phyloP scores from a whole-genome alignment of 2,329 filamentous ascomycete genomes.

The Phialophora expanda region DNA sequence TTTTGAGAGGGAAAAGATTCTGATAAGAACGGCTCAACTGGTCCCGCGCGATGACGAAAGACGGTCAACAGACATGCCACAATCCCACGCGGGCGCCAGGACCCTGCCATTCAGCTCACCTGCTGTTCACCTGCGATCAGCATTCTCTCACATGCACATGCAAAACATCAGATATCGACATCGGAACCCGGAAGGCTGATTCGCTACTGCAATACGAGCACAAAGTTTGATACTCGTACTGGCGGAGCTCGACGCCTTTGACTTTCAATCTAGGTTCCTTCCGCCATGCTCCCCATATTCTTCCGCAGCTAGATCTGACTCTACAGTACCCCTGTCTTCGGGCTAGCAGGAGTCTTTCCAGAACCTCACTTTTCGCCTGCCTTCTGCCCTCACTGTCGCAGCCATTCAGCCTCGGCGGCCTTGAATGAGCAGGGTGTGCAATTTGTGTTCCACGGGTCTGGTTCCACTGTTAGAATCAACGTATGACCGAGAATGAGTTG shows the following conservation, averaged over 20 bases:
- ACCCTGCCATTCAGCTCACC: not conserved
- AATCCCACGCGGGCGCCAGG: not conserved
- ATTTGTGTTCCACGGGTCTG: too few species aligned
- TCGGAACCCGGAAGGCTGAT: not conserved
- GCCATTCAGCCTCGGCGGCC: too few species aligned
- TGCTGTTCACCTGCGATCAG: not conserved
- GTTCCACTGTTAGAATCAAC: too few species aligned
- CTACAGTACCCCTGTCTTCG: not conserved
- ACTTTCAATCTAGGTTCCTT: not conserved
- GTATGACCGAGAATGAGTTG: too few species aligned
- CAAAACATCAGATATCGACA: not conserved
- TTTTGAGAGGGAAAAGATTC: not conserved
- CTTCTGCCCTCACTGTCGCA: too few species aligned
- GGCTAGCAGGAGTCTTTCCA: too few species aligned
- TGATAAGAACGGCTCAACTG: not conserved
- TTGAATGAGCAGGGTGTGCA: too few species aligned
- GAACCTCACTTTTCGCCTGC: too few species aligned
- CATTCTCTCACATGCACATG: slow-evolving; percentile 7
- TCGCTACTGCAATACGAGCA: not conserved
- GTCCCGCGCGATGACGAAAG: not conserved
- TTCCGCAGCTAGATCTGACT: not conserved
- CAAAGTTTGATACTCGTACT: not conserved
- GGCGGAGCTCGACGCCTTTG: not conserved
- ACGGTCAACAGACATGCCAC: not conserved
- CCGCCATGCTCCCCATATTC: not conserved